Percentiles rank a stretch among this genome's conserved stretches.
These are phyloP conservation scores for Phytophthora macrochlamydospora DNA, from an alignment of 352 stramenopile genomes.

Conservation along the genomic window DNA sequence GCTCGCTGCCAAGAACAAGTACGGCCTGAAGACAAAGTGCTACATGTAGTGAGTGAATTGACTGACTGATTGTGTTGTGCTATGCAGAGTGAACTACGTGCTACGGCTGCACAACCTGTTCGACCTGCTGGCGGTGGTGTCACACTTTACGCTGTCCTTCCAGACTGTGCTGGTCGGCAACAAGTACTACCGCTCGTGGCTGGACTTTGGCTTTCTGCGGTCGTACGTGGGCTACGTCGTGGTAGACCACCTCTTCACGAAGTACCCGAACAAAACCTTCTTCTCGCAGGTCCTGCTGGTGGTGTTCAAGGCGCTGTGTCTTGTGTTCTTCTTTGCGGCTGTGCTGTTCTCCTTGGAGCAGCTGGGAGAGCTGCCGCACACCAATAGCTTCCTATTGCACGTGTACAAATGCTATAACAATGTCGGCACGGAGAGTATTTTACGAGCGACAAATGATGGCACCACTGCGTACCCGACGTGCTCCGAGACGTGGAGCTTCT, in stretches of 20 bases:
- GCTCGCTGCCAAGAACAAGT: slow-evolving; percentile 87
- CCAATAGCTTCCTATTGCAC: slow-evolving; percentile 82
- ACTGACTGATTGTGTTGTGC: background rate
- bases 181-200: slow-evolving; percentile 71
- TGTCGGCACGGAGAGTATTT: slow-evolving; percentile 48
- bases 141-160: slow-evolving; percentile 81
- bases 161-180: slow-evolving; percentile 64
- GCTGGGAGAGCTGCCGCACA: slow-evolving; percentile 81
- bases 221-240: slow-evolving; percentile 88
- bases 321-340: slow-evolving; percentile 84
- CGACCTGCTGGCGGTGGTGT: slow-evolving; percentile 82
- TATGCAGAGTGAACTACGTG: slow-evolving; percentile 58
- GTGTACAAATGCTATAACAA: slow-evolving; percentile 83
- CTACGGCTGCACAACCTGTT: slow-evolving; percentile 77
- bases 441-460: slow-evolving; percentile 57
- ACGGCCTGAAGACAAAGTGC: slow-evolving; percentile 12
- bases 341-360: slow-evolving; percentile 88
- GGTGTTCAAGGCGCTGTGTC: slow-evolving; percentile 74
- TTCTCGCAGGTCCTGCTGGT: slow-evolving; percentile 77
- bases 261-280: slow-evolving; percentile 83
- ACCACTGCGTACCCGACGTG: slow-evolving; percentile 61
- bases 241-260: slow-evolving; percentile 69
- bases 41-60: no score
- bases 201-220: slow-evolving; percentile 87
- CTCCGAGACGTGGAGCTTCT: slow-evolving; percentile 85